These are phyloP conservation scores for Agrostemma githago DNA, from an alignment of 148 eudicot genomes.

Conservation along the genomic window DNA sequence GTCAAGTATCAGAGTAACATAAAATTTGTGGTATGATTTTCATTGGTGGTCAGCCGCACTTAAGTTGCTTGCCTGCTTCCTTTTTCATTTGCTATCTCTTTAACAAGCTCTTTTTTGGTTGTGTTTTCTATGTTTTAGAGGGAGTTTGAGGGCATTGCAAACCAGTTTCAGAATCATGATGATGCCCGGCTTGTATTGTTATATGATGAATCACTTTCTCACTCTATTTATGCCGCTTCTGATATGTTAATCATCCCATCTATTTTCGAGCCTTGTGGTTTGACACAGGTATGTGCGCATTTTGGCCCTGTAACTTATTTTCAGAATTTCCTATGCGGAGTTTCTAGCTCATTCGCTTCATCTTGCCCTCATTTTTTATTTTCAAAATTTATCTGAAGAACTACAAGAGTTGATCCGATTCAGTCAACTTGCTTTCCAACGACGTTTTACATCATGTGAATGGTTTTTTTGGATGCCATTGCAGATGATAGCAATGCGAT, in stretches of 20 bases:
- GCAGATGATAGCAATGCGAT: constrained; percentile 99
- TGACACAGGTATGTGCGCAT: constrained; percentile 68
- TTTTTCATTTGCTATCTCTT: neutral
- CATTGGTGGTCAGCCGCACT: neutral
- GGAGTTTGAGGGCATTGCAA: constrained; percentile 84
- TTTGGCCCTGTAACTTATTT: constrained; percentile 1
- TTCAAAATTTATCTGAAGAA: neutral
- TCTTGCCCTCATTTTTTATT: neutral
- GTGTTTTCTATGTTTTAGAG: constrained; percentile 41
- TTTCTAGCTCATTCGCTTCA: neutral
- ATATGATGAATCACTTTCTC: constrained; percentile 89
- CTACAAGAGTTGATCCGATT: neutral
- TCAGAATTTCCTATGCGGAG: constrained; percentile 5
- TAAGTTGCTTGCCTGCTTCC: constrained; percentile 7
- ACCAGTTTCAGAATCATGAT: constrained; percentile 58
- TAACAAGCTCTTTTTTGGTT: neutral
- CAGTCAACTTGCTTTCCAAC: neutral
- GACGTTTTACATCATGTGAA: neutral
- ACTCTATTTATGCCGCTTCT: constrained; percentile 77
- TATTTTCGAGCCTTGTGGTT: constrained; percentile 96
- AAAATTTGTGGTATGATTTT: neutral
- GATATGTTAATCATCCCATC: constrained; percentile 94
- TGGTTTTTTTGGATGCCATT: constrained; percentile 1
- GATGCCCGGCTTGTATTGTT: constrained; percentile 67
- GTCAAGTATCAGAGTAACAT: too few species aligned